A percentile compares a stretch with the other conserved stretches of the same genome.
Conservation (phyloP, 2,329 filamentous ascomycete species). For the Endocalyx cinctus region DNA sequence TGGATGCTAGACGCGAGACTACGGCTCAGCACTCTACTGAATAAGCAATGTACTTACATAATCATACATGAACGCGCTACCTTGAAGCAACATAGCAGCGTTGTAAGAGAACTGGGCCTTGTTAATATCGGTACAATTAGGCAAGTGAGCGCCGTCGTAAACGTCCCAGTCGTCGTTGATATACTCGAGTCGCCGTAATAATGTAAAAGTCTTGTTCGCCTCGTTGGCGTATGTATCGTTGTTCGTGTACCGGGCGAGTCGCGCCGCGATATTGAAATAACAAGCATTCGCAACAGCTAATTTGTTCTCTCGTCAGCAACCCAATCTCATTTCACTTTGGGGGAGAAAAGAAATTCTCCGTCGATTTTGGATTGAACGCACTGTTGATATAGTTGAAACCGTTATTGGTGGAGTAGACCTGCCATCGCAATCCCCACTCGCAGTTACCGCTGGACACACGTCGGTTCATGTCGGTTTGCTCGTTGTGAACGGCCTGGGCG, state of each 20-base stretch:
- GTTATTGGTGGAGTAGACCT: slow-evolving; percentile 68
- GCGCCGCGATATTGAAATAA: slow-evolving; percentile 62
- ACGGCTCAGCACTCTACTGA: too few species aligned
- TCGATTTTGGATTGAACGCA: slow-evolving; percentile 29
- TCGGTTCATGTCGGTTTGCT: slow-evolving; percentile 54
- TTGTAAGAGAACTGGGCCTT: slow-evolving; percentile 65
- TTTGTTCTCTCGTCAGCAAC: neutral
- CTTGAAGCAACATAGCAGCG: slow-evolving; percentile 56
- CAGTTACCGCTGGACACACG: slow-evolving; percentile 54
- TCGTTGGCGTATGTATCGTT: slow-evolving; percentile 61
- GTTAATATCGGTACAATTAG: slow-evolving; percentile 58
- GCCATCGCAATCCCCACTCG: slow-evolving; percentile 69
- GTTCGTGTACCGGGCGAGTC: slow-evolving; percentile 66
- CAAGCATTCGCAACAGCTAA: slow-evolving; percentile 56
- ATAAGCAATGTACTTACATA: too few species aligned
- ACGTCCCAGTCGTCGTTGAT: slow-evolving; percentile 60
- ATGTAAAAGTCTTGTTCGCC: slow-evolving; percentile 59
- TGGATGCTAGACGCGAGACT: too few species aligned
- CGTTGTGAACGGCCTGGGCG: slow-evolving; percentile 66
- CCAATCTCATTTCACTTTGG: neutral
- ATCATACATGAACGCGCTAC: slow-evolving; percentile 66
- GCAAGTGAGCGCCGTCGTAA: slow-evolving; percentile 58
- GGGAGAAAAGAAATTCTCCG: neutral
- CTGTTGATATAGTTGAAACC: slow-evolving; percentile 75
- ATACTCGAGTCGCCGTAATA: slow-evolving; percentile 50